Conservation (phyloP, 495 filamentous ascomycete species). For the Hypomontagnella submonticulosa region DNA sequence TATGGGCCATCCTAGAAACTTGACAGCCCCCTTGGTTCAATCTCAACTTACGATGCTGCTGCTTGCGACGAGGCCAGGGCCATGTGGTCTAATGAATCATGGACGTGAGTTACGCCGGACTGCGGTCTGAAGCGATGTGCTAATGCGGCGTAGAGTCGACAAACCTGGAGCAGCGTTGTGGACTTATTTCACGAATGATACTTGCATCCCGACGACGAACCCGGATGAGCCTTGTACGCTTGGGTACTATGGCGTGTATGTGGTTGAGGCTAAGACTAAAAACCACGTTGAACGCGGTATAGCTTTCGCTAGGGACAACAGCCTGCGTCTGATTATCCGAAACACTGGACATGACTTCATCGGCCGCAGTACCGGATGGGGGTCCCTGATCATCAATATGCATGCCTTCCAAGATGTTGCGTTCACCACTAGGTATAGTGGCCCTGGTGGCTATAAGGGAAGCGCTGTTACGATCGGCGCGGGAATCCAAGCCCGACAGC, state of each 20-base stretch:
- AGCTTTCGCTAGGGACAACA: slow-evolving; percentile 64
- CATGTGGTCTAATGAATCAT: slow-evolving; percentile 52
- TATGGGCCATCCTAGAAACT: slow-evolving; percentile 37
- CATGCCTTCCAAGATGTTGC: slow-evolving; percentile 66
- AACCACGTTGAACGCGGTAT: slow-evolving; percentile 61
- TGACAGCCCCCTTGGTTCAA: slow-evolving; percentile 51
- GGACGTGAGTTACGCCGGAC: slow-evolving; percentile 43
- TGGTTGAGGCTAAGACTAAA: slow-evolving; percentile 58
- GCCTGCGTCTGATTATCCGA: slow-evolving; percentile 70
- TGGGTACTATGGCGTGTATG: slow-evolving; percentile 68
- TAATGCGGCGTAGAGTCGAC: slow-evolving; percentile 47
- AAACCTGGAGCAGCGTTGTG: slow-evolving; percentile 55
- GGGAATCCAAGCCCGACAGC: slow-evolving; percentile 57
- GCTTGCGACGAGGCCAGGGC: slow-evolving; percentile 50
- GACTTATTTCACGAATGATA: slow-evolving; percentile 62
- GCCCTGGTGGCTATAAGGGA: slow-evolving; percentile 53
- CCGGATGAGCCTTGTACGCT: slow-evolving; percentile 62
- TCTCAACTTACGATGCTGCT: slow-evolving; percentile 53
- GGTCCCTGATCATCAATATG: slow-evolving; percentile 71
- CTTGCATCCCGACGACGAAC: slow-evolving; percentile 62
- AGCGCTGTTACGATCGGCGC: slow-evolving; percentile 60
- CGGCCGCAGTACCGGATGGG: slow-evolving; percentile 68
- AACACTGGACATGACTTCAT: slow-evolving; percentile 73
- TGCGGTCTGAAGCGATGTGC: background rate
- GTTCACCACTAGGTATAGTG: slow-evolving; percentile 52